Evolutionary conservation across 352 stramenopile species (phyloP).

Genomic region (Phytophthora brassicae): DNA sequence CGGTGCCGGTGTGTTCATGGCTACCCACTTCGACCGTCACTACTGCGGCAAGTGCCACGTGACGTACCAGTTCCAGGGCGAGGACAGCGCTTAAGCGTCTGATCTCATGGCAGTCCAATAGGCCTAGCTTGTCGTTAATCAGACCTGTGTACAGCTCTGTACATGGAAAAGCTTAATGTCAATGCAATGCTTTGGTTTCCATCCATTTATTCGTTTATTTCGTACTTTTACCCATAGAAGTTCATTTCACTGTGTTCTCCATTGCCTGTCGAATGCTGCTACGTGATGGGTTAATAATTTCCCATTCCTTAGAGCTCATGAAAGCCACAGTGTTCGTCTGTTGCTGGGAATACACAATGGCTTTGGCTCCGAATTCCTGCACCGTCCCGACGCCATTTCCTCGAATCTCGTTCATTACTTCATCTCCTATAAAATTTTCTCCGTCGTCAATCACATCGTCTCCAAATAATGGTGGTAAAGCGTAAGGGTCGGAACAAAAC

Average conservation of each 20-base stretch:
- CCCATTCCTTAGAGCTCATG: conserved; percentile 73
- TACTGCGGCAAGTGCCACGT: conserved; percentile 99
- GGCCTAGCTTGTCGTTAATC: conserved; percentile 22
- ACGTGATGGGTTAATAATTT: conserved; percentile 57
- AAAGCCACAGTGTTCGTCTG: conserved; percentile 43
- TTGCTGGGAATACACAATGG: conserved; percentile 63
- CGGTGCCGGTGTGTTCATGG: conserved; percentile 99
- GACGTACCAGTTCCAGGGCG: conserved; percentile 93
- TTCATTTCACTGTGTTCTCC: conserved; percentile 36
- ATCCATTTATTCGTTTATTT: conserved; percentile 20
- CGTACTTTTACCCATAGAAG: neutral
- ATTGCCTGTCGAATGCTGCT: conserved; percentile 57
- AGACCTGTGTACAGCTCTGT: neutral
- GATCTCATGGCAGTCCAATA: conserved; percentile 16
- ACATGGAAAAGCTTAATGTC: conserved; percentile 22
- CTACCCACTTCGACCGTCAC: conserved; percentile 98
- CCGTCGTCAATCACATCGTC: conserved; percentile 59
- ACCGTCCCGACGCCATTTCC: conserved; percentile 14
- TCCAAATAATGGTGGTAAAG: conserved; percentile 62
- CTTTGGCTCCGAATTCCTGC: conserved; percentile 53
- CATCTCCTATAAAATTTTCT: conserved; percentile 21
- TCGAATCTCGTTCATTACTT: conserved; percentile 18
- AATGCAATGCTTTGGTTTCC: conserved; percentile 48
- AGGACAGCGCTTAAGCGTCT: conserved; percentile 60
- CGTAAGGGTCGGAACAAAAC: conserved; percentile 64